phyloP scores from a whole-genome alignment of 1,139 yeast genomes.

The Blastobotrys buckinghamii region DNA sequence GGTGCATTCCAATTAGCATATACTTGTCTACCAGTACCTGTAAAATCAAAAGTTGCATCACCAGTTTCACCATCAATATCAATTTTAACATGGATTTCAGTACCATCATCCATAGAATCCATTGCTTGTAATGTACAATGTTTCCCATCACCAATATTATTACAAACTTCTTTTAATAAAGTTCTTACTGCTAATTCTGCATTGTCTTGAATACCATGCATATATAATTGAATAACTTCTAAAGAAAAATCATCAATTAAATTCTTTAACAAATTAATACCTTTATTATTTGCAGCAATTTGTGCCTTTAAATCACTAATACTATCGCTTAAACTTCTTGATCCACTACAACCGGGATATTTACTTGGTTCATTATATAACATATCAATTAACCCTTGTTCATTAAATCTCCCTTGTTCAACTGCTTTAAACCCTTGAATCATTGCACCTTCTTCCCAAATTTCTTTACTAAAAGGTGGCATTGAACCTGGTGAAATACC shows the following conservation, averaged over 20 bases:
- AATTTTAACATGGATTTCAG: conserved; percentile 43
- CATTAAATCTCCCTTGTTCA: conserved; percentile 49
- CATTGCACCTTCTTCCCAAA: conserved; percentile 62
- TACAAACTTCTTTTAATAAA: conserved; percentile 37
- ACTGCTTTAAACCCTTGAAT: conserved; percentile 53
- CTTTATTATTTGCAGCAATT: conserved; percentile 62
- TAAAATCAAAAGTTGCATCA: conserved; percentile 51
- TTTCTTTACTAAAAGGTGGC: conserved; percentile 55
- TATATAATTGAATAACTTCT: conserved; percentile 49
- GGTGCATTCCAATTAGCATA: conserved; percentile 63
- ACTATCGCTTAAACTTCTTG: conserved; percentile 53
- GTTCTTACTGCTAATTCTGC: conserved; percentile 52
- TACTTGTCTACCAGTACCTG: conserved; percentile 55
- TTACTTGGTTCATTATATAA: conserved; percentile 47
- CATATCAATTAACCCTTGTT: conserved; percentile 43
- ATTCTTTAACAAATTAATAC: conserved; percentile 45
- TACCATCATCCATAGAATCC: conserved; percentile 61
- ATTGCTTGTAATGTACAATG: conserved; percentile 37
- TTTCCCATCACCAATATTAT: conserved; percentile 24
- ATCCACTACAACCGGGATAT: conserved; percentile 55
- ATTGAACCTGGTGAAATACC: conserved; percentile 62
- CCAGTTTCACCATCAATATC: conserved; percentile 42
- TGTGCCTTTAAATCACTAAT: conserved; percentile 62
- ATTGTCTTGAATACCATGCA: conserved; percentile 55
- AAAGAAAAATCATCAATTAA: conserved; percentile 48